Evolutionary conservation across 257 asterid genomes (phyloP), one percentile per base, ranked within the genome.

Genomic region (Solanum peruvianum): DNA sequence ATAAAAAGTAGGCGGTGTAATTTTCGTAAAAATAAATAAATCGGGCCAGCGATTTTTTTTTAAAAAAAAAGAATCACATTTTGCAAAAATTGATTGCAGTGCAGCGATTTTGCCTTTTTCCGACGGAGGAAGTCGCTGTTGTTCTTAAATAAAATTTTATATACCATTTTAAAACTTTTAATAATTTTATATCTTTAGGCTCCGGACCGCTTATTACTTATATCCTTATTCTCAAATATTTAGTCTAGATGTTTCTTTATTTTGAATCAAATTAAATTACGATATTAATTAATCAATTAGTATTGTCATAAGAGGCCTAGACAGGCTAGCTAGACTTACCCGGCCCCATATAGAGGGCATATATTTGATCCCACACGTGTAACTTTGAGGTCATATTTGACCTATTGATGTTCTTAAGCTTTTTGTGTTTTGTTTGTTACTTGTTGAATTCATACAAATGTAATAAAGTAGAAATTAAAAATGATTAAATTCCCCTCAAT

Each of bases 41-140:
- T n/a, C n/a, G n/a, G n/a, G n/a, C n/a, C n/a, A n/a, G 27, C 27
- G 27, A 27, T 27, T 27, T 27, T 27, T 27, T 27, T 27, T 27
- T 27, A 27, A 27, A 27, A 27, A 27, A 33, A 33, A 33, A 33
- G 4, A 3, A 33, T 33, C 35, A 33, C 35, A 33, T 33, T 4
- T 5, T 33, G 35, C 1, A 33, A n/a, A n/a, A n/a, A n/a, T n/a
- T n/a, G n/a, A n/a, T n/a, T 33, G 5, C 35, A 33, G 35, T 4
- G 35, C 35, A 33, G 1, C 35, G 5, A 33, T 33, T 33, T 33
- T 33, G 0, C 35, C 4, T 33, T 33, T 4, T 33, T 1, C 4
- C 4, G 35, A 1, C 1, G 1, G 35, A 0, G 5, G 1, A 33
- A 33, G 4, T 33, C 0, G 0, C 1, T 33, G 35, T 33, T 33